A percentile compares a stretch with the other conserved stretches of the same genome.
These are phyloP conservation scores for Trichosanthes cucumerina DNA, from an alignment of 306 rosid species.

Conservation along the genomic window DNA sequence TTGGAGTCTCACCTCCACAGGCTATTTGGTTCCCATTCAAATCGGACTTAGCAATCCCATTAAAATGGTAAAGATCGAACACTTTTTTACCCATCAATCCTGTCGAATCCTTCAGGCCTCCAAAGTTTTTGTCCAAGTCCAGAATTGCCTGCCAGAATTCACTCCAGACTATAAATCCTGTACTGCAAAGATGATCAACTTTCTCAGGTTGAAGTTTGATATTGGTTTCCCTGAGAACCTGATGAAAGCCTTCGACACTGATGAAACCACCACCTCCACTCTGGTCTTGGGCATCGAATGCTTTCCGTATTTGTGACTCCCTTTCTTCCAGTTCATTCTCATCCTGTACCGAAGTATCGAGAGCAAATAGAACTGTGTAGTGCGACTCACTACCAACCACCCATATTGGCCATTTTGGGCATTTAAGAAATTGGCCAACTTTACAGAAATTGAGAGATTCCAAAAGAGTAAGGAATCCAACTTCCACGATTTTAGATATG, in stretches of 20 bases:
- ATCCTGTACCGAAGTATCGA: conserved; percentile 63
- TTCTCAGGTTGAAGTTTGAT: conserved; percentile 56
- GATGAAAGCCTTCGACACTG: conserved; percentile 82
- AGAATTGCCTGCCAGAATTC: conserved; percentile 96
- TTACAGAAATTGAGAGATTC: conserved; percentile 90
- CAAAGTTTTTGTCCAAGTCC: conserved; percentile 72
- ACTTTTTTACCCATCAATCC: conserved; percentile 96
- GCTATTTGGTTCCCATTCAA: conserved; percentile 57
- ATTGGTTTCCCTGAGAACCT: conserved; percentile 62
- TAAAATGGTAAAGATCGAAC: conserved; percentile 84
- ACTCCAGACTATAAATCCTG: conserved; percentile 91
- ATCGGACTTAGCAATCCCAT: conserved; percentile 96
- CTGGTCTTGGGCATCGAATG: conserved; percentile 89
- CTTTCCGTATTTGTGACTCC: conserved; percentile 79
- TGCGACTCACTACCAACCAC: conserved; percentile 93
- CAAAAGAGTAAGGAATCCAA: conserved; percentile 79
- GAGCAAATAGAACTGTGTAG: conserved; percentile 85
- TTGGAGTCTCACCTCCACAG: conserved; percentile 61
- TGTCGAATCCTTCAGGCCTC: conserved; percentile 91
- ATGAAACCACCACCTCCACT: conserved; percentile 98
- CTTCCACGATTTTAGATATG: conserved; percentile 66
- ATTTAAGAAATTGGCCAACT: conserved; percentile 72
- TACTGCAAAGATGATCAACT: conserved; percentile 62
- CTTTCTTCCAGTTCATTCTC: conserved; percentile 94
- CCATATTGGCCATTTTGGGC: conserved; percentile 98